Evolutionary conservation across 495 filamentous ascomycete species (phyloP).

Genomic region (Hyaloscypha finlandica): DNA sequence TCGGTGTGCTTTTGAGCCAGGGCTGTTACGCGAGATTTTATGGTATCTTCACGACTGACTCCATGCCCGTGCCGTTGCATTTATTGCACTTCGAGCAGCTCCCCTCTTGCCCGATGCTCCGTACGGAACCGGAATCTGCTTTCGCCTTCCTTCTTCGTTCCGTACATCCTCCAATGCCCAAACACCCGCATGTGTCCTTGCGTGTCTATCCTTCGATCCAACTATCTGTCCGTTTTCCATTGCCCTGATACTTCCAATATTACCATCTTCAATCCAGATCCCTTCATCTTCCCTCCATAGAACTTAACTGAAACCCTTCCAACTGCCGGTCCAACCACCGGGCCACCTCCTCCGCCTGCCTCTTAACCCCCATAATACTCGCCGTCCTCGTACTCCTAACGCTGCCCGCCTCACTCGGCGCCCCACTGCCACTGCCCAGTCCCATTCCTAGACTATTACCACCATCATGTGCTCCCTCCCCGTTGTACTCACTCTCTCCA

Average conservation of each 20-base stretch:
- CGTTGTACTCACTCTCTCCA: neutral
- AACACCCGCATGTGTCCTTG: neutral
- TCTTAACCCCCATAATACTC: slow-evolving; percentile 26
- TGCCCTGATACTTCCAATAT: neutral
- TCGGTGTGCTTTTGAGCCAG: neutral
- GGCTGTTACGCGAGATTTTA: neutral
- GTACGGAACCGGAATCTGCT: neutral
- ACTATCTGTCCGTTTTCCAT: neutral
- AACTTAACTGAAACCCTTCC: slow-evolving; percentile 30
- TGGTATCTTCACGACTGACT: neutral
- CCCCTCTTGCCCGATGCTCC: neutral
- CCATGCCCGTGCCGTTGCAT: neutral
- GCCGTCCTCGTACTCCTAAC: slow-evolving; percentile 24
- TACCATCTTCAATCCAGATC: neutral
- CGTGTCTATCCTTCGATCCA: neutral
- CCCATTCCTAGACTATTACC: slow-evolving; percentile 4
- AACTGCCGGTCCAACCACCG: slow-evolving; percentile 29
- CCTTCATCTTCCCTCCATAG: slow-evolving; percentile 17
- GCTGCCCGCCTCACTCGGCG: slow-evolving; percentile 27
- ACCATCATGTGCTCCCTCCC: neutral
- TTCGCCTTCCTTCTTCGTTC: no score
- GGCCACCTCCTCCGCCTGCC: slow-evolving; percentile 31
- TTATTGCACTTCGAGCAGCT: neutral
- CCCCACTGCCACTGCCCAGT: slow-evolving; percentile 20
- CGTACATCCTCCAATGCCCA: no score